Evolutionary conservation across 2,329 filamentous ascomycete species (phyloP), one percentile per base, ranked within the genome.

Genomic region (Diaporthe vaccinii): DNA sequence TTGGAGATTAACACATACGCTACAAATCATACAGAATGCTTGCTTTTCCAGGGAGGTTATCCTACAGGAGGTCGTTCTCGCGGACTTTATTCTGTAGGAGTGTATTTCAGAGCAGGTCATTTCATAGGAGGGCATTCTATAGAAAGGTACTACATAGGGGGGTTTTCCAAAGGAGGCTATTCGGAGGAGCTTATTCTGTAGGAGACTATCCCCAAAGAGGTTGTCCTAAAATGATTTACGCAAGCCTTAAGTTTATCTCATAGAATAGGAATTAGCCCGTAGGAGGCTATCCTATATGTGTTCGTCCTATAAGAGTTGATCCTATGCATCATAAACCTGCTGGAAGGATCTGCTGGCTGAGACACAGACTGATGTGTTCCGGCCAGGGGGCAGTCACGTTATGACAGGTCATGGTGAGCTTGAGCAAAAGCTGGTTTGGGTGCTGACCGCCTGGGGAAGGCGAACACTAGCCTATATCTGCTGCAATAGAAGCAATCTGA

Each of bases 401-500:
- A 17, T 68, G 65, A 68, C 22, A 41, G 34, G 46, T 53, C 65
- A 12, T 20, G 22, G 46, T 53, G 31, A 51, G 31, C 8, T 41
- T 53, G 20, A 39, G 44, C 31, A 39, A 22, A 3, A 25, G 36
- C 10, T 8, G 36, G n/a, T 62, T 41, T 39, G 22, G 5, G 17
- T 7, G 31, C 2, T 34, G 28, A 22, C 41, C 28, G 28, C 25
- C 28, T 34, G 20, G 20, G 12, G 58, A 22, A 34, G 28, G 15
- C 55, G 31, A 34, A 7, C n/a, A 20, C 25, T 62, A 41, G 36
- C 28, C 22, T 28, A 28, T 44, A 62, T 62, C 58, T 61, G 58
- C 58, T 61, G n/a, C 58, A 41, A 61, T 61, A 17, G 58, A 61
- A 61, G 58, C 22, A 41, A 61, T 61, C 34, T 25, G 14, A 39